Percentiles rank a stretch among this genome's conserved stretches.
Conservation (phyloP, 106 monocot genomes). For the Acorus calamus region DNA sequence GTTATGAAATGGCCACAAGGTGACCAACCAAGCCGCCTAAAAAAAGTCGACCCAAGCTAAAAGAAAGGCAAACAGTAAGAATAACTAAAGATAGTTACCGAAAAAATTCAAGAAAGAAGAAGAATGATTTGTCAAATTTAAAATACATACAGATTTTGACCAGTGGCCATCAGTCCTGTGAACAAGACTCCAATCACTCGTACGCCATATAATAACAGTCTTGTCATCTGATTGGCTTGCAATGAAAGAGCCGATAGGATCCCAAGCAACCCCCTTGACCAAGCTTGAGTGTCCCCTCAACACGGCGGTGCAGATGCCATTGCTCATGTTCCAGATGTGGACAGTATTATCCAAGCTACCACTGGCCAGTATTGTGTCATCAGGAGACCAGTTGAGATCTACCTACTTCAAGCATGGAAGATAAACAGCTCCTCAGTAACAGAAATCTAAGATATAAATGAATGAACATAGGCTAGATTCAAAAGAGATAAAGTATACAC, state of each 20-base stretch:
- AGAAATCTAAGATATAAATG: not conserved
- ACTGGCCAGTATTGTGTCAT: constrained; percentile 78
- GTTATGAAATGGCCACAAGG: constrained; percentile 97
- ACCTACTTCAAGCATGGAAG: constrained; percentile 80
- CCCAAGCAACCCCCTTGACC: constrained; percentile 95
- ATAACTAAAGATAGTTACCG: not conserved
- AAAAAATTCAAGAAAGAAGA: not conserved
- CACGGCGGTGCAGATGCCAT: constrained; percentile 88
- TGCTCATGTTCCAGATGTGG: constrained; percentile 90
- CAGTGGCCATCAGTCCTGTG: constrained; percentile 94
- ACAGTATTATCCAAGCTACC: constrained; percentile 91
- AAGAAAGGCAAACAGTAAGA: not conserved
- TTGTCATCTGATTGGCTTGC: constrained; percentile 97
- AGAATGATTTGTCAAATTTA: not conserved
- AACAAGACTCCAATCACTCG: constrained; percentile 90
- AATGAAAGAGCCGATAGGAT: constrained; percentile 93
- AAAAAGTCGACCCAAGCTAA: constrained; percentile 94
- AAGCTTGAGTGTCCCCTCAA: constrained; percentile 92
- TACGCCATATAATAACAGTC: constrained; percentile 91
- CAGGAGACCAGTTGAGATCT: constrained; percentile 98
- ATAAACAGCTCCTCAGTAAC: constrained; percentile 14
- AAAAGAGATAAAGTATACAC: not conserved
- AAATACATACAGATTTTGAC: constrained; percentile 73
- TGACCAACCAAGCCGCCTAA: constrained; percentile 83
- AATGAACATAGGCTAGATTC: no score